Evolutionary conservation across 352 stramenopile genomes (phyloP), one percentile per base, ranked within the genome.

Genomic region (Halophytophthora batemanensis): DNA sequence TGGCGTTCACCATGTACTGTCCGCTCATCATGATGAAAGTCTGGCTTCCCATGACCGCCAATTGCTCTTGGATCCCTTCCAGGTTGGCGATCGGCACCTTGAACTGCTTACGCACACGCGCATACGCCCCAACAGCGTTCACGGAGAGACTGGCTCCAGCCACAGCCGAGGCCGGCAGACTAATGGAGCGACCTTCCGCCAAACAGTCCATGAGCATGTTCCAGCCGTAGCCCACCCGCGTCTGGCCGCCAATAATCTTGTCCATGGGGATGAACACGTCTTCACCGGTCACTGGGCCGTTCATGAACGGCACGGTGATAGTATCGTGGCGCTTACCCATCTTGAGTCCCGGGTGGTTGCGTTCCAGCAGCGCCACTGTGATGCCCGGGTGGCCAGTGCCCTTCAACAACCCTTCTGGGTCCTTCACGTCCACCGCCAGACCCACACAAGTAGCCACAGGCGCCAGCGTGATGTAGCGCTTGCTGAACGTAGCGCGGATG

Each of bases 171-270:
- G 93, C 96, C 17, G 96, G 96, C n/a, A 99, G 77, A 74, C 85
- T 98, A 37, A 99, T 97, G 40, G 95, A 97, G 40, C 96, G 90
- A 54, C 96, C 96, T 82, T 99, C 96, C 10, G 96, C 96, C 18
- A 99, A 66, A 60, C 96, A 99, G 63, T 99, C 96, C 66, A 99
- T 98, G 64, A 99, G 96, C 96, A 99, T 99, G 76, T 99, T 98
- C 96, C 96, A 99, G 55, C 96, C 96, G 65, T 97, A 98, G 46
- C 96, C 96, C 33, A 97, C 97, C 61, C 90, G 82, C 50, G 95
- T 91, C 75, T 98, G 95, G 31, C 96, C 96, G 56, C 96, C 96
- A 29, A 99, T 95, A 63, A 99, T 98, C 69, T 95, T 97, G 21
- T 92, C 85, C 86, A 99, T 98, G 3, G 96, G 95, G 53, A 99